Evolutionary conservation across 202 grass and related monocot species (phyloP).

Genomic region (Bolboschoenoplectus hybrid): DNA sequence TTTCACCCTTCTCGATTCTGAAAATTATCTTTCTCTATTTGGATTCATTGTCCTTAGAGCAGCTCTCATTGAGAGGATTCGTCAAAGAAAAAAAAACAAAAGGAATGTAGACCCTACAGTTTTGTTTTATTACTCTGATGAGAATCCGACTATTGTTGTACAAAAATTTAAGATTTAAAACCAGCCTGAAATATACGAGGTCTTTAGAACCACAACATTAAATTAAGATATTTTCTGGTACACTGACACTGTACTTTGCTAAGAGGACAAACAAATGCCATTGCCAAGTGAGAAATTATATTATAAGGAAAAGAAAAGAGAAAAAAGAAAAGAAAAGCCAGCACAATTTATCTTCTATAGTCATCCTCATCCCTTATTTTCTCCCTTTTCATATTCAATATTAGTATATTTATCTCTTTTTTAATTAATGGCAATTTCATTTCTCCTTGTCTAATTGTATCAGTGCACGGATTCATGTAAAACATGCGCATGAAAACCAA

Average conservation of each 20-base stretch:
- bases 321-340: not conserved
- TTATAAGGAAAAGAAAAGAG: not conserved
- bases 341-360: not conserved
- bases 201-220: no score
- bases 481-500: no score
- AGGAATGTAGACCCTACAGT: not conserved
- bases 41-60: not conserved
- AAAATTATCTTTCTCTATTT: not conserved
- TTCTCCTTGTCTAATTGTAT: not conserved
- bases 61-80: not conserved
- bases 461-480: no score
- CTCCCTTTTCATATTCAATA: conserved; percentile 2
- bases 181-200: no score
- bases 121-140: not conserved
- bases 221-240: no score
- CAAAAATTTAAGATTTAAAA: no score
- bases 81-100: not conserved
- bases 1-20: no score
- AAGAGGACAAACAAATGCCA: no score
- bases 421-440: not conserved
- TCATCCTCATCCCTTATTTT: not conserved
- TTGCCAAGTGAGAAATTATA: not conserved
- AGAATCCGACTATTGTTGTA: no score
- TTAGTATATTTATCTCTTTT: not conserved
- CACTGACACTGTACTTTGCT: no score